Conservation (phyloP, 306 rosid genomes). For the Prunus davidiana region DNA sequence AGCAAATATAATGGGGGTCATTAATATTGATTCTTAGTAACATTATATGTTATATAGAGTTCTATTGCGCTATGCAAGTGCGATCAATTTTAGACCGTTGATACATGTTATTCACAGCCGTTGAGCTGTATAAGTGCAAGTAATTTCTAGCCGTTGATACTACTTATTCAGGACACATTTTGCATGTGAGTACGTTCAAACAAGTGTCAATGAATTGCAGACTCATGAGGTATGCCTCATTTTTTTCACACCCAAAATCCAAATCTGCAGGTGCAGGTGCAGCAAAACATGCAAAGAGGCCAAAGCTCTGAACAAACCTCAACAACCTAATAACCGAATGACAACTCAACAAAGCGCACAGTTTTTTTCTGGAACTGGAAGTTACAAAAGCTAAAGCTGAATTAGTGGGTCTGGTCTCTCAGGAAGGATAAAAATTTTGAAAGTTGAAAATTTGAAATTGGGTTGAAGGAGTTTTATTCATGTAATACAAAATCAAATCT, state of each 20-base stretch:
- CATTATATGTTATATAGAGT: too few species aligned
- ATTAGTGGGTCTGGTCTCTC: not conserved
- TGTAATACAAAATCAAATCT: not conserved
- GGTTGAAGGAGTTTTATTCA: too few species aligned
- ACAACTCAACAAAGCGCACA: not conserved
- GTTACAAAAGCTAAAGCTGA: not conserved
- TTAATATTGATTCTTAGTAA: too few species aligned
- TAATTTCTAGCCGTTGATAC: too few species aligned
- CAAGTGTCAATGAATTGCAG: not conserved
- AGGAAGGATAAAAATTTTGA: not conserved
- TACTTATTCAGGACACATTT: too few species aligned
- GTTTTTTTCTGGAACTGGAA: not conserved
- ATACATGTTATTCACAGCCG: fast-evolving
- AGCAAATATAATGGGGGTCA: too few species aligned
- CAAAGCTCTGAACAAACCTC: not conserved
- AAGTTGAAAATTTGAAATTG: not conserved
- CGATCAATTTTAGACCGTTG: fast-evolving
- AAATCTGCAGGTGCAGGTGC: not conserved
- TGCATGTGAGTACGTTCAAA: not conserved
- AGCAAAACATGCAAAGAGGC: not conserved
- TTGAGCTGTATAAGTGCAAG: too few species aligned
- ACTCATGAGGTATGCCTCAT: not conserved
- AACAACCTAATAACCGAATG: not conserved
- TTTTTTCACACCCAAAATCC: not conserved
- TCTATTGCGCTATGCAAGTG: fast-evolving